phyloP scores from a whole-genome alignment of 345 rosid species.

The Draba incana region DNA sequence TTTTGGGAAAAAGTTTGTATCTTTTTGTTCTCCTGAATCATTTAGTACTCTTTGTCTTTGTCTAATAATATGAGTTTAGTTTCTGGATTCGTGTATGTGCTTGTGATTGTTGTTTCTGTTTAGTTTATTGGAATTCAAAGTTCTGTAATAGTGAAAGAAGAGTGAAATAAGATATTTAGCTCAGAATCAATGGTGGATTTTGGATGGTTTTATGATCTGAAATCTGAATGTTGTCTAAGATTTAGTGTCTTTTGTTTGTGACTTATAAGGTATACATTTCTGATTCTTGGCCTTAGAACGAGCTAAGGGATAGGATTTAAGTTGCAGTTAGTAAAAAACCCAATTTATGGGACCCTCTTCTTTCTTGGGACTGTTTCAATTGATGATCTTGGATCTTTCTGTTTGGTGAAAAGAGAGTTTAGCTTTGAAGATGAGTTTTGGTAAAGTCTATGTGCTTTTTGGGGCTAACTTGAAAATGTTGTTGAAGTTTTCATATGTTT shows the following conservation, averaged over 20 bases:
- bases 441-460: constrained; percentile 13
- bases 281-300: neutral
- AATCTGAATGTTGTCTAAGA: neutral
- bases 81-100: neutral
- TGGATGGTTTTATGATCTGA: neutral
- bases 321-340: neutral
- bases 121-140: constrained; percentile 5
- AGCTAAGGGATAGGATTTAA: constrained; percentile 3
- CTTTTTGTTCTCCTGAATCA: neutral
- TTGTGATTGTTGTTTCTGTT: constrained; percentile 1
- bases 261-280: neutral
- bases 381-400: neutral
- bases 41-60: constrained; percentile 1
- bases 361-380: neutral
- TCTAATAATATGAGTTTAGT: constrained; percentile 23
- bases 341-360: too few relatives aligned
- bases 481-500: neutral
- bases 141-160: neutral
- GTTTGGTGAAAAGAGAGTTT: neutral
- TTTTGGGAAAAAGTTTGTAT: neutral
- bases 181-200: neutral
- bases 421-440: neutral
- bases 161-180: constrained; percentile 2
- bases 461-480: neutral
- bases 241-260: neutral